These are phyloP conservation scores for Salvia rosmarinus DNA, from an alignment of 257 asterid species.

Conservation along the genomic window DNA sequence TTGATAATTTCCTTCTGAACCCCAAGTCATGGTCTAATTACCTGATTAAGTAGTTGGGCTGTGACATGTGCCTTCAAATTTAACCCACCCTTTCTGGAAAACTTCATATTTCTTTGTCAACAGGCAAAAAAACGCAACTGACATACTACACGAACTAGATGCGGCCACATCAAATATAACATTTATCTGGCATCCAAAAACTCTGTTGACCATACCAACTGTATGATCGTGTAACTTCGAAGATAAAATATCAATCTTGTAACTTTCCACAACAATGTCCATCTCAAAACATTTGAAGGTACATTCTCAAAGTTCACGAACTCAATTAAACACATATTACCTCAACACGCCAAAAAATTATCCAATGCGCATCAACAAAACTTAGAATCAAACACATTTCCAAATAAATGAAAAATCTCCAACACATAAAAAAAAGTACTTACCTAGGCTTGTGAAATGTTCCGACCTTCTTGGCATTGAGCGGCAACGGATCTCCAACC, in stretches of 20 bases:
- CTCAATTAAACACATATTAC: too few species aligned
- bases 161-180: neutral
- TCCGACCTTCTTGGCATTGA: too few species aligned
- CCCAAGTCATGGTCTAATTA: too few species aligned
- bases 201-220: neutral
- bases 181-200: neutral
- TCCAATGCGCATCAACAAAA: slow-evolving; percentile 3
- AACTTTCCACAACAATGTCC: too few species aligned
- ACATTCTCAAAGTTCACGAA: too few species aligned
- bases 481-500: too few species aligned
- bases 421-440: neutral
- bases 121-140: neutral
- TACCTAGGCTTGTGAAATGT: too few species aligned
- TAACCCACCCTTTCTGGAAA: neutral
- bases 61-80: neutral
- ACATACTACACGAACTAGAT: neutral
- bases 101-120: neutral
- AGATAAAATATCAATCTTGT: neutral
- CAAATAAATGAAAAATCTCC: neutral
- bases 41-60: too few species aligned
- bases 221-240: neutral
- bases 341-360: too few species aligned
- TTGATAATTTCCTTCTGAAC: too few species aligned
- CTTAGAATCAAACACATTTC: neutral
- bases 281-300: too few species aligned